Evolutionary conservation across 345 rosid species (phyloP).

Genomic region (Balakata baccata): DNA sequence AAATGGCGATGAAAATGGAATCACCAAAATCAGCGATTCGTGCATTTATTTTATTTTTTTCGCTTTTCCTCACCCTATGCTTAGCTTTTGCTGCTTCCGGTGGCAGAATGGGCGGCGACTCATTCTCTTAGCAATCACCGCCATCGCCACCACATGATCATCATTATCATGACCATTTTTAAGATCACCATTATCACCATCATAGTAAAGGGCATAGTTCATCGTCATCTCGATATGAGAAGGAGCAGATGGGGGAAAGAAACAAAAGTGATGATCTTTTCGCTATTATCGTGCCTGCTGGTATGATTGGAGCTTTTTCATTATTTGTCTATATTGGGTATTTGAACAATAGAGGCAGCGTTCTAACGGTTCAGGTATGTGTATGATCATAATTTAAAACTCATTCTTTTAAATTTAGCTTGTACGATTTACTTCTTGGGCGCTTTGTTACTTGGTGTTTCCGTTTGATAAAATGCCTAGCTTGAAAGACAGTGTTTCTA

Average conservation of each 20-base stretch:
- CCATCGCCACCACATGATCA: neutral
- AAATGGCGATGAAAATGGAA: neutral
- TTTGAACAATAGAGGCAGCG: slow-evolving; percentile 4
- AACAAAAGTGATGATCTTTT: neutral
- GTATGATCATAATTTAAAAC: neutral
- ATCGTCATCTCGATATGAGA: neutral
- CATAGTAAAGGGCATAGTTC: neutral
- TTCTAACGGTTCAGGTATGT: slow-evolving; percentile 19
- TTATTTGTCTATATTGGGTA: slow-evolving; percentile 2
- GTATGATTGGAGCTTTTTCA: neutral
- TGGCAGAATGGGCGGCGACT: slow-evolving; percentile 21
- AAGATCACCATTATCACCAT: slow-evolving; percentile 1
- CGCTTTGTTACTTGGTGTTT: neutral
- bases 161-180: neutral
- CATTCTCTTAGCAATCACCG: slow-evolving; percentile 7
- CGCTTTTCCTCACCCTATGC: neutral
- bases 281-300: neutral
- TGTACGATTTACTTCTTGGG: too few relatives aligned
- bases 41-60: neutral
- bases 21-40: neutral
- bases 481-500: neutral
- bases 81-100: slow-evolving; percentile 20
- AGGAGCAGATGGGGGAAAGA: neutral
- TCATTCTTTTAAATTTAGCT: neutral
- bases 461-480: neutral